phyloP scores from a whole-genome alignment of 148 eudicot species.

The Fagopyrum tataricum region DNA sequence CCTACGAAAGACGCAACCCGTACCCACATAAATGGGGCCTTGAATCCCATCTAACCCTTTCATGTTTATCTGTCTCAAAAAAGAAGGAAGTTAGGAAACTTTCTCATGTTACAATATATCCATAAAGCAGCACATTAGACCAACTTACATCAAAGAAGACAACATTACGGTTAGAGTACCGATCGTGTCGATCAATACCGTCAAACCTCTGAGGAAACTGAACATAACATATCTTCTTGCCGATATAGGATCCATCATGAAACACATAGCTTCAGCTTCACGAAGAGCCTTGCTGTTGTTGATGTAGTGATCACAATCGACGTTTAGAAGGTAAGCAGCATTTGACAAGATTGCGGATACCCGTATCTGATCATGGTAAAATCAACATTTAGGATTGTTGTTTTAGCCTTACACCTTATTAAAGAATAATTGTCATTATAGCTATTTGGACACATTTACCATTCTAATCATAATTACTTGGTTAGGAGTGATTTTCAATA shows the following conservation, averaged over 20 bases:
- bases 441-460: too few species aligned
- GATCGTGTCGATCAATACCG: constrained; percentile 94
- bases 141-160: constrained; percentile 90
- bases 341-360: constrained; percentile 87
- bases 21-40: constrained; percentile 89
- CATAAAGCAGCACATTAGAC: not conserved
- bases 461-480: too few species aligned
- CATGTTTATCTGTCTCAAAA: constrained; percentile 62
- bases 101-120: not conserved
- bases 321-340: constrained; percentile 86
- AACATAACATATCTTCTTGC: constrained; percentile 92
- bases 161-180: constrained; percentile 83
- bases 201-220: constrained; percentile 96
- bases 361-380: constrained; percentile 42
- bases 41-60: constrained; percentile 94
- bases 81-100: not conserved
- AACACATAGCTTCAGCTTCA: constrained; percentile 97
- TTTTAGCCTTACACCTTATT: too few species aligned
- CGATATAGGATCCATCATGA: constrained; percentile 93
- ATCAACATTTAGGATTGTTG: not conserved
- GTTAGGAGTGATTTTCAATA: too few species aligned
- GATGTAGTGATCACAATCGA: constrained; percentile 96
- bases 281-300: constrained; percentile 91
- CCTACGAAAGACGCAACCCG: constrained; percentile 86
- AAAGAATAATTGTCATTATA: too few species aligned